Percentiles rank a stretch among this genome's conserved stretches.
These are phyloP conservation scores for Solanum dulcamara DNA, from an alignment of 257 asterid genomes.

Conservation along the genomic window DNA sequence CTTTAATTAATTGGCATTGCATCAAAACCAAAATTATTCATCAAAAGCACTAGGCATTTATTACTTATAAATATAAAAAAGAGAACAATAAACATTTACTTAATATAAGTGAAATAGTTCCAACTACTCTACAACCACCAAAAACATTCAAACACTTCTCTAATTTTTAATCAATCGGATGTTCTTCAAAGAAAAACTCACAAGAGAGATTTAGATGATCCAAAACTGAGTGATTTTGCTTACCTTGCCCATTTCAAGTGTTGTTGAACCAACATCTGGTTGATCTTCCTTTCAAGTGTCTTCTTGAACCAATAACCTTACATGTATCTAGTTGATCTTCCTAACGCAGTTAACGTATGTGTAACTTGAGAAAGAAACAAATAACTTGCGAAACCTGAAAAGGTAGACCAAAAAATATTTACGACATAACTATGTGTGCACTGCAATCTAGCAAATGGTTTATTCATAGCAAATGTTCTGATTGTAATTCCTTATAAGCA, in stretches of 20 bases:
- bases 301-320: background rate
- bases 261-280: background rate
- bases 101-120: background rate
- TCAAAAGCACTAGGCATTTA: background rate
- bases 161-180: background rate
- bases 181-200: background rate
- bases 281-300: background rate
- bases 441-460: background rate
- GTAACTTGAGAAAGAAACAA: slow-evolving; percentile 75
- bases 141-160: background rate
- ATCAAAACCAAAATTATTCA: background rate
- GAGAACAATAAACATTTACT: background rate
- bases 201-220: background rate
- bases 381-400: slow-evolving; percentile 87
- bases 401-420: background rate
- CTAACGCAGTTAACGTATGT: slow-evolving; percentile 59
- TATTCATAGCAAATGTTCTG: background rate
- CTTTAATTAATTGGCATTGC: background rate
- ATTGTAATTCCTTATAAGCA: background rate
- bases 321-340: slow-evolving; percentile 26
- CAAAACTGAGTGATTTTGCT: background rate
- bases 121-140: background rate
- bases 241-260: background rate
- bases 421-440: background rate
- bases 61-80: background rate